Evolutionary conservation across 2,329 filamentous ascomycete genomes (phyloP).

Genomic region (Colletotrichum horii): DNA sequence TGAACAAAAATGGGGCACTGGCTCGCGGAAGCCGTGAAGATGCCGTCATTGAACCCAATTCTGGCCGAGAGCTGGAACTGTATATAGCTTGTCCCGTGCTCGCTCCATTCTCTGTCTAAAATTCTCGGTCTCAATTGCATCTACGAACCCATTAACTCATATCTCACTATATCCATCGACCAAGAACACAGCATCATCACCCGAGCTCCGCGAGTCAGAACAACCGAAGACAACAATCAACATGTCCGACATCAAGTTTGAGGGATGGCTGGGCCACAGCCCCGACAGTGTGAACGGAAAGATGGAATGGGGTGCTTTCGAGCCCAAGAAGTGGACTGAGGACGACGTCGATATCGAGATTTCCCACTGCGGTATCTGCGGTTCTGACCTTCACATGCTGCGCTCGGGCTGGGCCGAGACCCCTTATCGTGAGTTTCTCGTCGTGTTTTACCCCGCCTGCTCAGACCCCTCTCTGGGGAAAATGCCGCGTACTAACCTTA

Average conservation of each 20-base stretch:
- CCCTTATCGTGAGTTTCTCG: slow-evolving; percentile 38
- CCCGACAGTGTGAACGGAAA: slow-evolving; percentile 50
- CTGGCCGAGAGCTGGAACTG: neutral
- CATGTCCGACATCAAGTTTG: slow-evolving; percentile 49
- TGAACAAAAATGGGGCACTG: neutral
- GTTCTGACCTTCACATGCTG: slow-evolving; percentile 64
- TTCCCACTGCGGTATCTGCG: slow-evolving; percentile 71
- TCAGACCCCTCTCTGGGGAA: neutral
- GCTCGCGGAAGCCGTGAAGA: neutral
- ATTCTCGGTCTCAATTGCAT: neutral
- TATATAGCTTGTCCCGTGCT: neutral
- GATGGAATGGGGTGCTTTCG: slow-evolving; percentile 60
- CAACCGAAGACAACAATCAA: neutral
- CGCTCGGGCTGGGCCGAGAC: slow-evolving; percentile 56
- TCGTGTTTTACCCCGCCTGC: neutral
- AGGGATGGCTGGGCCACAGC: slow-evolving; percentile 55
- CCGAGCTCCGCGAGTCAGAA: neutral
- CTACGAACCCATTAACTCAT: neutral
- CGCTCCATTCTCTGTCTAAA: rapidly evolving
- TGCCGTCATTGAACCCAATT: slow-evolving; percentile 13
- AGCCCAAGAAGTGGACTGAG: slow-evolving; percentile 71
- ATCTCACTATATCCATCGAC: rapidly evolving
- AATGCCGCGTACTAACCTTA: neutral
- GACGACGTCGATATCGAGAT: slow-evolving; percentile 70
- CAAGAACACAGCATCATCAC: neutral